phyloP scores from a whole-genome alignment of 1,284 basidiomycete species.

The Cystobasidium sp. region DNA sequence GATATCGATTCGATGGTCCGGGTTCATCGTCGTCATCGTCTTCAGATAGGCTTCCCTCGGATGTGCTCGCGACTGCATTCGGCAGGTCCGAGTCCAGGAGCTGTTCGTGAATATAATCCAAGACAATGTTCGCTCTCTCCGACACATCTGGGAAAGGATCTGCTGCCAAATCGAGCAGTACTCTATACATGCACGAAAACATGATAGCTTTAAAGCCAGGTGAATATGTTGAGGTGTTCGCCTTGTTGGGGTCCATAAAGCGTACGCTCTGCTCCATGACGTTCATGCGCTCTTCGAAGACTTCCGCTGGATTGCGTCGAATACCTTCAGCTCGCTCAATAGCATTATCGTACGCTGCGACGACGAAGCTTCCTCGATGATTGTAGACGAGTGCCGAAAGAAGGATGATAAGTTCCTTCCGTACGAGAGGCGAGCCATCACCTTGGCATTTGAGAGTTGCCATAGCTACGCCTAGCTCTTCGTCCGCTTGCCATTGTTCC shows the following conservation, averaged over 20 bases:
- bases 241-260: constrained; percentile 48
- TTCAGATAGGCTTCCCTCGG: constrained; percentile 11
- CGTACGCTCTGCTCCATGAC: constrained; percentile 49
- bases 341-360: constrained; percentile 83
- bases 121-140: constrained; percentile 82
- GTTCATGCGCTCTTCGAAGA: constrained; percentile 58
- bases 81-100: constrained; percentile 74
- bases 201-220: constrained; percentile 51
- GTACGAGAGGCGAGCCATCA: constrained; percentile 93
- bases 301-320: constrained; percentile 59
- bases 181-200: constrained; percentile 75
- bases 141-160: constrained; percentile 94
- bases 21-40: constrained; percentile 25
- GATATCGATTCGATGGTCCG: not conserved
- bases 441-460: constrained; percentile 58
- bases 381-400: constrained; percentile 92
- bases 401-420: constrained; percentile 90
- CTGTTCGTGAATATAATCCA: constrained; percentile 89
- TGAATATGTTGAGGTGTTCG: constrained; percentile 49
- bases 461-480: constrained; percentile 64
- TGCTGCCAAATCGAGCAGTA: constrained; percentile 85
- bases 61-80: constrained; percentile 35
- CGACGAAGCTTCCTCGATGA: constrained; percentile 93
- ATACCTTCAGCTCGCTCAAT: constrained; percentile 75
- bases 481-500: constrained; percentile 70